A percentile compares a stretch with the other conserved stretches of the same genome.
Evolutionary conservation across 129 eudicot genomes (phyloP).

Genomic region (Artemisia tridentata): DNA sequence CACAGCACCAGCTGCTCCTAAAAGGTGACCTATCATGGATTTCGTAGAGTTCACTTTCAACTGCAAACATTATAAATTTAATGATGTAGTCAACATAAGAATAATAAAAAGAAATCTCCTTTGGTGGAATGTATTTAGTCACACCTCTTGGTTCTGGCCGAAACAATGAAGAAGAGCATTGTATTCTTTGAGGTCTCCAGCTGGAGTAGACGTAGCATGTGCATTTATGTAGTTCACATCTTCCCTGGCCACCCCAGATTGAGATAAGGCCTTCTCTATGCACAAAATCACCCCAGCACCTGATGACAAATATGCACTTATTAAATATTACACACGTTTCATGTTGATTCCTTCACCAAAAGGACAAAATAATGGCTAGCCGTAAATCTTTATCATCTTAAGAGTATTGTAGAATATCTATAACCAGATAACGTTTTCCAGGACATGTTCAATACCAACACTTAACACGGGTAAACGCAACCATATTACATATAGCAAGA

Average conservation of each 20-base stretch:
- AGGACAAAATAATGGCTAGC: neutral
- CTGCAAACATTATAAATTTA: constrained; percentile 39
- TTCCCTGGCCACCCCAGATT: constrained; percentile 83
- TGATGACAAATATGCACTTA: constrained; percentile 25
- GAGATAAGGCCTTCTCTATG: constrained; percentile 92
- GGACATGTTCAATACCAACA: too few species aligned
- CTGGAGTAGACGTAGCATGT: constrained; percentile 95
- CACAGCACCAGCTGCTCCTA: constrained; percentile 98
- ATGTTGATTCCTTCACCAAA: constrained; percentile 9
- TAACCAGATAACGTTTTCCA: too few species aligned
- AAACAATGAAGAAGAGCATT: constrained; percentile 85
- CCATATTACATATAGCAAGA: too few species aligned
- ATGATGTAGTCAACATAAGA: neutral
- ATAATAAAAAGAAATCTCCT: constrained; percentile 2
- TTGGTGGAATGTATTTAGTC: constrained; percentile 5
- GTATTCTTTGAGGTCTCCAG: constrained; percentile 90
- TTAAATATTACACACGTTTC: constrained; percentile 12
- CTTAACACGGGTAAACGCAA: too few species aligned
- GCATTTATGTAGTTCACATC: constrained; percentile 96
- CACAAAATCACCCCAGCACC: constrained; percentile 84
- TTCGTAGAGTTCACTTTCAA: constrained; percentile 89
- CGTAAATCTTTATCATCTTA: neutral
- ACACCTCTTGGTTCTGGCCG: constrained; percentile 91
- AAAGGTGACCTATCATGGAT: constrained; percentile 94
- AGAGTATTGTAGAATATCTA: neutral